A percentile compares a stretch with the other conserved stretches of the same genome.
Evolutionary conservation across 352 stramenopile genomes (phyloP).

Genomic region (Phytopythium mirpurense): DNA sequence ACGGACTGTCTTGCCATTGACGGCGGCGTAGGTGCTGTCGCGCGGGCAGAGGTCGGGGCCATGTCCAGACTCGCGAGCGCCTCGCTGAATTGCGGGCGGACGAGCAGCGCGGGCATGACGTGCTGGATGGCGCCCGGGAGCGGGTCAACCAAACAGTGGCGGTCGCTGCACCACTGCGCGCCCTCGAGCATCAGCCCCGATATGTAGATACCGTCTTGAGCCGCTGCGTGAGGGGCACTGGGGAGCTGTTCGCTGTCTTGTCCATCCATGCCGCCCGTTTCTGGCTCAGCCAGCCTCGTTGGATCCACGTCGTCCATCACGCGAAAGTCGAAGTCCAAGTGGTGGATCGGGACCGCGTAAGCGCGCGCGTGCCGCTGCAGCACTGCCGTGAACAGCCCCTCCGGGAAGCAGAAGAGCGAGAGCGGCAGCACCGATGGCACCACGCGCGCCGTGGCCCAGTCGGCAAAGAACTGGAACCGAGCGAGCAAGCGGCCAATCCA

Average conservation of each 20-base stretch:
- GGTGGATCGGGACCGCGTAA: conserved; percentile 62
- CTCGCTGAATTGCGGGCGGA: conserved; percentile 47
- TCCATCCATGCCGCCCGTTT: background rate
- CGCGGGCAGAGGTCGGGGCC: background rate
- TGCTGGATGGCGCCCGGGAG: conserved; percentile 56
- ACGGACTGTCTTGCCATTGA: background rate
- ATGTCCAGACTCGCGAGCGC: background rate
- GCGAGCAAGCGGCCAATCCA: conserved; percentile 58
- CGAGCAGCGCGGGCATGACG: conserved; percentile 83
- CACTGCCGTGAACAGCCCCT: conserved; percentile 75
- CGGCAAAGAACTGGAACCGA: conserved; percentile 49
- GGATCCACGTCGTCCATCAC: conserved; percentile 42
- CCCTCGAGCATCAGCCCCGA: conserved; percentile 66
- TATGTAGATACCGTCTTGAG: conserved; percentile 45
- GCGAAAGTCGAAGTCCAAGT: conserved; percentile 70
- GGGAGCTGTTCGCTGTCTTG: background rate
- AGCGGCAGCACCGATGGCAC: conserved; percentile 31
- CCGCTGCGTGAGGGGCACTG: background rate
- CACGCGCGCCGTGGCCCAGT: conserved; percentile 24
- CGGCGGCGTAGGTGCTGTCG: background rate
- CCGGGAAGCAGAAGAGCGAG: conserved; percentile 65
- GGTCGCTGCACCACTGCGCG: conserved; percentile 53
- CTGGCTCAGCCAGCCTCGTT: conserved; percentile 4
- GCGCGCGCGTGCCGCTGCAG: conserved; percentile 70
- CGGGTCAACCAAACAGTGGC: conserved; percentile 43